Evolutionary conservation across 768 basidiomycete genomes (phyloP), one percentile per base, ranked within the genome.

Genomic region (Coprinopsis marcescibilis): DNA sequence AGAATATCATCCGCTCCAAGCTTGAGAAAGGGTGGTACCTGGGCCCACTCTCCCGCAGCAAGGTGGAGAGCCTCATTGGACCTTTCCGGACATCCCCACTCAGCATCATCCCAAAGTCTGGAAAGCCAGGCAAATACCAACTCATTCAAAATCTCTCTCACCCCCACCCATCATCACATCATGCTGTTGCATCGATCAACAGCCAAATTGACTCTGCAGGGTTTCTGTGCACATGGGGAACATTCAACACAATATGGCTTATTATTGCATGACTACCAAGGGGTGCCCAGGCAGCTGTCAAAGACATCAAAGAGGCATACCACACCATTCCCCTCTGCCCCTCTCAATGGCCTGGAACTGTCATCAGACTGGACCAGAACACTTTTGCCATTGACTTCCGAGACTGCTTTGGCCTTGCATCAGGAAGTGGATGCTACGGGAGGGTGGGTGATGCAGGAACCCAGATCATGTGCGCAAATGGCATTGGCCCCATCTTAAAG

Each of bases 201-300:
- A 50, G 49, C 0, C 14, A 33, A 3, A 65, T 76, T 6, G 38
- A 67, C 27, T 52, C 68, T 0, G 41, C 57, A n/a, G 11, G 51
- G 63, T 66, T 45, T 40, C 73, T 71, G 0, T 70, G 68, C 56
- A 68, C 66, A 0, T 75, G 71, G 72, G 70, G 70, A 1, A 73
- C 70, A 0, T 76, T 76, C 41, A 40, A 53, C 0, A 56, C 60
- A 0, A 48, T 72, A 0, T 64, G 52, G 15, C 46, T 60, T 14
- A 42, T 65, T 19, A 57, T 72, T 0, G 56, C 35, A 1, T 46
- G 53, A 1, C 65, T 74, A 0, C 72, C 71, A 1, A 66, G 0
- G 13, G 63, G 63, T 0, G 67, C 67, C 0, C 62, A 75, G 51
- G 65, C 56, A 0, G 60, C 66, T 43, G 25, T 68, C 8, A 48